Base-by-base conservation (phyloP, 805 yeast genomes). In the Millerozyma miso region DNA sequence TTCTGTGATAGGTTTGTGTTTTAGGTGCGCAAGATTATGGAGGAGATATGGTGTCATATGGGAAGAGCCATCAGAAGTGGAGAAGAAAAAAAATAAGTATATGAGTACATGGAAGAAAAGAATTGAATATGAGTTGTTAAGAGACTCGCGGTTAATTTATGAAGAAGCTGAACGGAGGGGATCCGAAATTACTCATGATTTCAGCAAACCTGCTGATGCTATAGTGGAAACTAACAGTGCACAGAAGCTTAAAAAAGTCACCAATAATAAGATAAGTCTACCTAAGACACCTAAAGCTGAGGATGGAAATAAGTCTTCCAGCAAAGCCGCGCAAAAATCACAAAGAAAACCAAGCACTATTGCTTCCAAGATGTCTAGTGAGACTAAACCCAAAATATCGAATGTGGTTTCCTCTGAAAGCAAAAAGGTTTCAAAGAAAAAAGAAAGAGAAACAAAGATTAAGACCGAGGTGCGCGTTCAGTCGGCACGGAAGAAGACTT, bases 21-120 rank as follows among this genome's bases (percentile, higher is more conserved):
- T 75, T 20, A 71, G 98, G 41, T 91, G 99, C 67, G 96, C 97
- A 0, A 74, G 85, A 44, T 57, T 93, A 20, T 91, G 98, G 98
- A 74, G 96, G 59, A 68, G 95, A 33, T 91, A 91, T 60, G 97
- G 89, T 0, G 81, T 87, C 0, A 72, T 70, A 7, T 93, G 98
- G 98, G 88, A 83, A 50, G 80, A 79, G 29, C 96, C 96, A 0
- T 51, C 63, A 18, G 88, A 82, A 41, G 80, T 87, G 0, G 62
- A 80, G 35, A 77, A 72, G 56, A 79, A 76, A 45, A 60, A 54
- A 31, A 53, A 63, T 13, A 61, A 58, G 37, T 58, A 79, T 12
- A 74, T 77, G 16, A 73, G 71, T 31, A 77, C 77, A 1, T 79
- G 82, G 82, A 78, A 74, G 50, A 74, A 76, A 48, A 74, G 72